Base-by-base conservation (phyloP, 305 asterid genomes). In the Rubia tinctorum region DNA sequence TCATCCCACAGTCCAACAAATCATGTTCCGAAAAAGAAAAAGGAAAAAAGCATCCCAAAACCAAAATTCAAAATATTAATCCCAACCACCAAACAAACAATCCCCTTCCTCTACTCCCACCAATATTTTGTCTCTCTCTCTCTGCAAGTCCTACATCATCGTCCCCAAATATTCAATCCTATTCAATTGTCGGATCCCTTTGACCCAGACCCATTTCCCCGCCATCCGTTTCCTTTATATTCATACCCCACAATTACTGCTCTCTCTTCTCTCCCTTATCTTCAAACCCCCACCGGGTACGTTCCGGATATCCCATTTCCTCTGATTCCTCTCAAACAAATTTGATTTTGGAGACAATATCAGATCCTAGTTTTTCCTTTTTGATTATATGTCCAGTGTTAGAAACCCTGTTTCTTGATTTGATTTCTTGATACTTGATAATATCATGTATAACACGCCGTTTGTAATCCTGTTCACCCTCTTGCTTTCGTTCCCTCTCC, bases 401-500 rank as follows among this genome's bases (percentile, higher is more conserved):
- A 8, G 47, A 43, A 49, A 49, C 56, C 56, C 56, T 14, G 56
- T 15, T 49, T 49, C 56, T 49, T 47, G 56, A 49, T 34, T 34
- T 34, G 51, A 13, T 45, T 45, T 45, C 14, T 45, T 45, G n/a
- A 18, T n/a, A n/a, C 18, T 27, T 67, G 39, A 34, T 27, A 71
- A 45, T 78, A 75, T 80, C 73, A 89, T 89, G 95, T 81, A 76
- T 25, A 81, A 80, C 74, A 73, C 85, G 55, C 87, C 86, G 30
- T 79, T 84, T 30, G 77, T 87, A 30, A 73, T 89, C 34, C 82
- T 86, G 8, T 79, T 85, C 47, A 67, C 84, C 59, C 82, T 90
- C 70, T n/a, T 90, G 7, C 82, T 87, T 3, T 85, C 92, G 0
- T 80, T 82, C 22, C 93, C 90, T 8, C 61, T 83, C 10, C 82